Percentiles rank a stretch among this genome's conserved stretches.
phyloP scores from a whole-genome alignment of 495 filamentous ascomycete genomes.

The Penicillium longicatenatum region DNA sequence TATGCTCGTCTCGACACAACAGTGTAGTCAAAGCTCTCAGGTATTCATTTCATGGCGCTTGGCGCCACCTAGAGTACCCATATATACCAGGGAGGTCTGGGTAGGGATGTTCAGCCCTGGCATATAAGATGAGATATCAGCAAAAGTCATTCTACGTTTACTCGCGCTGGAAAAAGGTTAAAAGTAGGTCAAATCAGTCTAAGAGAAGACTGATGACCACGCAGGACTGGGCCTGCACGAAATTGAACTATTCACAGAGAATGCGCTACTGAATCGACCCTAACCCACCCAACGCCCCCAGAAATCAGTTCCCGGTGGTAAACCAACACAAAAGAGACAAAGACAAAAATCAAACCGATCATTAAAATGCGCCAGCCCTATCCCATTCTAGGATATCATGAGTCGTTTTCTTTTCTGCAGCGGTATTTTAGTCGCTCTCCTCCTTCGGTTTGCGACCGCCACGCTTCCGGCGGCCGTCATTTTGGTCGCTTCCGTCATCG shows the following conservation, averaged over 20 bases:
- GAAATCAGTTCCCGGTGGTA: constrained; percentile 8
- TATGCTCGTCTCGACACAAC: too few relatives aligned
- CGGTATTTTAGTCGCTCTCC: constrained; percentile 40
- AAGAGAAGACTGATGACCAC: not conserved
- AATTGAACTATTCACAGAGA: constrained; percentile 35
- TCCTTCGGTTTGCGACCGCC: constrained; percentile 50
- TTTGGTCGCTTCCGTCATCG: constrained; percentile 51
- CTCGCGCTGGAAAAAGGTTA: not conserved
- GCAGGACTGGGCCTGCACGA: constrained; percentile 5
- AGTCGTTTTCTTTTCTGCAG: constrained; percentile 18
- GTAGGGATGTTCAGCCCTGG: too few relatives aligned
- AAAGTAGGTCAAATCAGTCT: not conserved
- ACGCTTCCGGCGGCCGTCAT: constrained; percentile 53
- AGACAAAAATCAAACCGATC: constrained; percentile 2
- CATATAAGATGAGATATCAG: too few relatives aligned
- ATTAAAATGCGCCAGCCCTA: constrained; percentile 26
- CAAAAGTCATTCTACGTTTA: too few relatives aligned
- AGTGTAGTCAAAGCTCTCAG: too few relatives aligned
- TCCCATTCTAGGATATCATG: constrained; percentile 32
- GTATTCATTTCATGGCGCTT: too few relatives aligned
- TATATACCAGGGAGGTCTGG: too few relatives aligned
- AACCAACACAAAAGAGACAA: constrained; percentile 11
- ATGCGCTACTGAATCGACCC: constrained; percentile 36
- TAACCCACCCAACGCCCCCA: constrained; percentile 34
- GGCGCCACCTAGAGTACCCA: too few relatives aligned